phyloP scores from a whole-genome alignment of 179 eudicot genomes.

The Spergularia azorica region DNA sequence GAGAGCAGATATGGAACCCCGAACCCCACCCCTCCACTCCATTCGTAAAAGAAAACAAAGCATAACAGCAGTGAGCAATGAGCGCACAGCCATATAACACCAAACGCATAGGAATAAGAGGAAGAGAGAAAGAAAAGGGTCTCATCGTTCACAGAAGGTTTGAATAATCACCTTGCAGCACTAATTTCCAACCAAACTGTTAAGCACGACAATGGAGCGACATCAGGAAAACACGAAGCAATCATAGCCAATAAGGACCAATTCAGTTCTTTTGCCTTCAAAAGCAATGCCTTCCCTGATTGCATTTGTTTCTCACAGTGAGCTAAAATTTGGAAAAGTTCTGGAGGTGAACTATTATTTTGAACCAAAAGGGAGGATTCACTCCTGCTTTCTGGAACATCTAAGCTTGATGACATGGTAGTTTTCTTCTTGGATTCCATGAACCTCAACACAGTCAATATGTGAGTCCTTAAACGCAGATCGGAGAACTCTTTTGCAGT shows the following conservation, averaged over 20 bases:
- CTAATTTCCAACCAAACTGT: conserved; percentile 95
- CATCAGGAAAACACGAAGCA: conserved; percentile 95
- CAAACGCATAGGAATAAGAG: background rate
- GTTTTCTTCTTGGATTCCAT: conserved; percentile 68
- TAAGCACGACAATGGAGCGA: conserved; percentile 79
- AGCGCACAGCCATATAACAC: too few relatives aligned
- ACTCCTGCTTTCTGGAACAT: conserved; percentile 39
- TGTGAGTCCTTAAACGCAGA: conserved; percentile 76
- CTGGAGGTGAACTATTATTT: conserved; percentile 50
- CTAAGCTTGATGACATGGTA: conserved; percentile 42
- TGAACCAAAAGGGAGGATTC: conserved; percentile 42
- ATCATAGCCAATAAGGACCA: conserved; percentile 92
- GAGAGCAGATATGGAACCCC: too few relatives aligned
- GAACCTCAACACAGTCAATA: conserved; percentile 75
- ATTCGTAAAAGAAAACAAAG: too few relatives aligned
- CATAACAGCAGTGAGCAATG: too few relatives aligned
- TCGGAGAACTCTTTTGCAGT: conserved; percentile 85
- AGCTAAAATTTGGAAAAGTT: conserved; percentile 86
- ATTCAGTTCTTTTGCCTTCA: conserved; percentile 85
- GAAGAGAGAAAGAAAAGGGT: background rate
- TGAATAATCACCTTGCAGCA: conserved; percentile 67
- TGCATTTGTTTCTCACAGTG: conserved; percentile 77
- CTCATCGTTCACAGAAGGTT: conserved; percentile 10
- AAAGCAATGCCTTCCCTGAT: conserved; percentile 79
- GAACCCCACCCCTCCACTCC: too few relatives aligned